Base-by-base conservation (phyloP, 1,139 yeast species). In the Sugiyamaella pinicola region DNA sequence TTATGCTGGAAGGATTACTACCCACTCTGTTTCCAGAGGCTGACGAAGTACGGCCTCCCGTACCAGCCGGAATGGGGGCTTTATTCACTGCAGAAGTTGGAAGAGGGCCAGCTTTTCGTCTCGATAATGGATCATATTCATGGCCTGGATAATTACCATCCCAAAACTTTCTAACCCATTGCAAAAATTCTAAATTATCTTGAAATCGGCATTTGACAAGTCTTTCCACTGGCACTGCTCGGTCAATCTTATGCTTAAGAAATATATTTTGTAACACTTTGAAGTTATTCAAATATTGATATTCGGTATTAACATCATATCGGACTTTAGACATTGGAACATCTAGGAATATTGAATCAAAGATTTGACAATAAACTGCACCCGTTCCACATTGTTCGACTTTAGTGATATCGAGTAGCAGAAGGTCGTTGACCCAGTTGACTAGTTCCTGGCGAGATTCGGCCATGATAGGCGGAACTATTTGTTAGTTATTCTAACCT, bases 331-430 rank as follows among this genome's bases (percentile, higher is more conserved):
- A 67, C 85, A 90, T 81, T 3, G 96, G 93, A 13, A 91, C 78
- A 60, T 88, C 96, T 21, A 86, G 84, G 63, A 78, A 87, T 28
- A 93, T 82, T 21, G 91, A 82, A 69, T 93, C 97, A 75, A 91
- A 79, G 48, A 93, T 78, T 70, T 91, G 97, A 70, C 98, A 90
- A 68, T 87, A 91, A 2, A 89, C 95, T 0, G 96, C 96, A 2
- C 99, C 99, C 2, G 86, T 83, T 17, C 99, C 99, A 67, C 96
- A 86, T 69, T 90, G 93, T 66, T 95, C 99, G 2, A 93, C 86
- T 64, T 87, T 89, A 49, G 83, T 77, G 62, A 87, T 81, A 58
- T 83, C 77, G 40, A 90, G 70, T 50, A 79, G 79, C 42, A 89
- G 75, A 4, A 87, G 79, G 47, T 79, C 75, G 66, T 91, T 91